Base-by-base conservation (phyloP, 192 early-diverging fungal species). In the Mortierella alpina region DNA sequence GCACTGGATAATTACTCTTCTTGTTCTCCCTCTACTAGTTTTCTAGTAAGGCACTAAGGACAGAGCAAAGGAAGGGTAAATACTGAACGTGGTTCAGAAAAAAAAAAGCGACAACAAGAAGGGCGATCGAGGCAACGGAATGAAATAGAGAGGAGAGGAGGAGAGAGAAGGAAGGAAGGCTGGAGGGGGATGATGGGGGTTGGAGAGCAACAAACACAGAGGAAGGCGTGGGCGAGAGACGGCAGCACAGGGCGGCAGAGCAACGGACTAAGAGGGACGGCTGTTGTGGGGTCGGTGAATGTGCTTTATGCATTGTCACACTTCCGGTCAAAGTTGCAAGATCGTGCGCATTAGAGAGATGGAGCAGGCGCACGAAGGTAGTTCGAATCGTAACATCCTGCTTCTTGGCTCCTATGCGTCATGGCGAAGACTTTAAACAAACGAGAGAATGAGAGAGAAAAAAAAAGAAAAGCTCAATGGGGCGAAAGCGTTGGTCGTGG, bases 351-450 rank as follows among this genome's bases (percentile, higher is more conserved):
- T 56, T 61, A 17, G 56, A 48, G 47, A 44, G 15, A 39, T 53
- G 64, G 46, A 52, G 49, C 1, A 31, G 40, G 46, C 2, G 17
- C 53, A 52, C 12, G 51, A n/a, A 48, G 63, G 66, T 76, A 61
- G 75, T 78, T 71, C 55, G 75, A 71, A 78, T 78, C 63, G 63
- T 71, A 78, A 78, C 68, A 66, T 78, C 75, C 56, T 78, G 63
- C 75, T 59, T 70, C 51, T 42, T 49, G 39, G 63, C 51, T 50
- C 49, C 39, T n/a, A 31, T 31, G 40, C 63, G 66, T 63, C 63
- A 67, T 56, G 58, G 58, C 22, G 66, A 66, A 59, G 60, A 48
- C 31, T 40, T 39, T 47, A 23, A 59, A 5, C 17, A 13, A 65
- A 66, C 6, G 17, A 59, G 31, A 31, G 31, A 31, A 2, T 31